phyloP scores from a whole-genome alignment of 805 yeast genomes.

The Kodamaea neixiangensis region DNA sequence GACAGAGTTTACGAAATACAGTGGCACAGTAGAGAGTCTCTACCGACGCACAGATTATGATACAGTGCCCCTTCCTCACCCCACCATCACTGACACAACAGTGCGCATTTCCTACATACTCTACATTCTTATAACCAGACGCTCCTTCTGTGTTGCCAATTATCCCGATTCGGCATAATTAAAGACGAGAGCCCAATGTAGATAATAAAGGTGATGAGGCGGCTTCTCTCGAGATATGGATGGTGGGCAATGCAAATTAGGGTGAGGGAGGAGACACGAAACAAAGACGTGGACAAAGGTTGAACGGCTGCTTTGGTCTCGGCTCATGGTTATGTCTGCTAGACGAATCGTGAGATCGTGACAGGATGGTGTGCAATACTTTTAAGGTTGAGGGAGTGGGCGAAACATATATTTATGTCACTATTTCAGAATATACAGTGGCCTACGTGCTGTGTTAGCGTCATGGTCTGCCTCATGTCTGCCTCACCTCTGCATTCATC shows the following conservation, averaged over 20 bases:
- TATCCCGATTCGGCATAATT: constrained; percentile 9
- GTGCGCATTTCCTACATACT: background rate
- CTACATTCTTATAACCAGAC: background rate
- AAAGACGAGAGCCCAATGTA: constrained; percentile 2
- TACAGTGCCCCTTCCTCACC: background rate
- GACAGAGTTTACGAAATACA: no score
- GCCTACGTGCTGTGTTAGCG: no score
- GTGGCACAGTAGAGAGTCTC: no score
- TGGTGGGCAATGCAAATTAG: background rate
- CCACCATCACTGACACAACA: background rate
- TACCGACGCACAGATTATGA: no score
- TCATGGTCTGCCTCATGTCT: background rate
- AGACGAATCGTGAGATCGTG: no score
- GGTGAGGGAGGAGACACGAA: background rate
- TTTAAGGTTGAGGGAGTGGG: no score
- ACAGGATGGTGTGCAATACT: no score
- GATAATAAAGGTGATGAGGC: background rate
- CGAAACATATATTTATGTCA: no score
- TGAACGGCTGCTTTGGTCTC: background rate
- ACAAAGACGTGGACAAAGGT: background rate
- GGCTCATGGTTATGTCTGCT: no score
- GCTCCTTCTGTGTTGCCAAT: constrained; percentile 4
- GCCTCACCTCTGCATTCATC: background rate
- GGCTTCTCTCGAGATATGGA: background rate
- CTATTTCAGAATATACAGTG: no score